Base-by-base conservation (phyloP, 2,329 filamentous ascomycete species). In the Saccharata proteae region DNA sequence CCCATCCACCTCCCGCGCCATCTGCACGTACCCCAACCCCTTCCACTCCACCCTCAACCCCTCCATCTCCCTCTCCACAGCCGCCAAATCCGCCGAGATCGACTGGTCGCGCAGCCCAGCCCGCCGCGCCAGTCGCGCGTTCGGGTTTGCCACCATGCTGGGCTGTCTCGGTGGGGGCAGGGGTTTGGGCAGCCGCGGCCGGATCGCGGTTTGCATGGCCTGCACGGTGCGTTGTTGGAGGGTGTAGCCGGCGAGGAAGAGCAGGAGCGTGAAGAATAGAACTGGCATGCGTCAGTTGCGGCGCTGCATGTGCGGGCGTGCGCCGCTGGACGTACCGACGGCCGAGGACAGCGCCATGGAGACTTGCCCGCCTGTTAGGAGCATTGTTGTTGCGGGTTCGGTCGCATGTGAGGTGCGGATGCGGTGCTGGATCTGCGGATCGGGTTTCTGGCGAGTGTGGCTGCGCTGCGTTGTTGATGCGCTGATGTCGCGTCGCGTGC, bases 161-260 rank as follows among this genome's bases (percentile, higher is more conserved):
- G 12, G 32, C 12, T 11, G 25, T 25, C 12, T 40, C 40, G 26
- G 52, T 46, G 48, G 58, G 40, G 30, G 47, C 5, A 60, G 46
- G 12, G 58, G 54, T 33, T 54, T 52, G 0, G 62, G 62, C 31
- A 47, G 62, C 54, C 40, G 65, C 30, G 65, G 68, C 42, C 68
- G 69, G 45, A 93, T 77, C 12, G 80, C 80, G 34, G 67, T 63
- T 45, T 88, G 80, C 18, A 94, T 68, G 44, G 78, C 77, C 39
- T 70, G 71, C 4, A 93, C 72, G 1, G 84, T 90, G 45, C 83
- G 74, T 55, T 94, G 86, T 48, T 94, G 86, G 32, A 93, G 69
- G 3, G 77, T 71, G 54, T 92, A 93, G 46, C 86, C 86, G 30
- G 81, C 84, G 18, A 93, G 65, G 54, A 94, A 94, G 16, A 94